Evolutionary conservation across 768 basidiomycete species (phyloP).

Genomic region (Russula vinacea): DNA sequence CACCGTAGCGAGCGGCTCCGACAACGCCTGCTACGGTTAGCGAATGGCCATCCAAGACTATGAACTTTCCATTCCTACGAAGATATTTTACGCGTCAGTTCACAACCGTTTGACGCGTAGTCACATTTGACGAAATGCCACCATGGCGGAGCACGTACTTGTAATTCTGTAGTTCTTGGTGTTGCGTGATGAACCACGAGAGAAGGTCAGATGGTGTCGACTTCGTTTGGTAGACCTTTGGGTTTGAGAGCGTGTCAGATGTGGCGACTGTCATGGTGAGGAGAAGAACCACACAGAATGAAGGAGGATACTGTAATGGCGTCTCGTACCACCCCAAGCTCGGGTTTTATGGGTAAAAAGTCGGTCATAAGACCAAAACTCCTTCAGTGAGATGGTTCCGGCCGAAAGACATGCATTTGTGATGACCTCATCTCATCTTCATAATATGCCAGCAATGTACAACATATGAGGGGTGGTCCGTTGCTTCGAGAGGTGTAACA

Average conservation of each 20-base stretch:
- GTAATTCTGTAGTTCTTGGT: conserved; percentile 60
- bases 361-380: not conserved
- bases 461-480: not conserved
- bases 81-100: not conserved
- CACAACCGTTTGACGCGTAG: not conserved
- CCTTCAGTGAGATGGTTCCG: conserved; percentile 12
- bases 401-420: not conserved
- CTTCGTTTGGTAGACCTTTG: conserved; percentile 1
- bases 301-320: too few relatives aligned
- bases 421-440: not conserved
- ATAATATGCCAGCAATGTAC: not conserved
- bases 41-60: conserved; percentile 66
- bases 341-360: not conserved
- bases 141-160: conserved; percentile 46
- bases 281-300: not conserved
- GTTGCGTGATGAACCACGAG: conserved; percentile 53
- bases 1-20: conserved; percentile 66
- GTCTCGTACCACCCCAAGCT: not conserved
- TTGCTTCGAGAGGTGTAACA: not conserved
- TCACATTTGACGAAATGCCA: not conserved
- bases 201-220: conserved; percentile 41
- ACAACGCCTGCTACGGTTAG: conserved; percentile 75
- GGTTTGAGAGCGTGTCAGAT: not conserved
- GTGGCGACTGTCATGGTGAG: conserved; percentile 3
- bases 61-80: conserved; percentile 55